A percentile compares a stretch with the other conserved stretches of the same genome.
Conservation (phyloP, 78 protist genomes). For the Dictyostelium citrinum region DNA sequence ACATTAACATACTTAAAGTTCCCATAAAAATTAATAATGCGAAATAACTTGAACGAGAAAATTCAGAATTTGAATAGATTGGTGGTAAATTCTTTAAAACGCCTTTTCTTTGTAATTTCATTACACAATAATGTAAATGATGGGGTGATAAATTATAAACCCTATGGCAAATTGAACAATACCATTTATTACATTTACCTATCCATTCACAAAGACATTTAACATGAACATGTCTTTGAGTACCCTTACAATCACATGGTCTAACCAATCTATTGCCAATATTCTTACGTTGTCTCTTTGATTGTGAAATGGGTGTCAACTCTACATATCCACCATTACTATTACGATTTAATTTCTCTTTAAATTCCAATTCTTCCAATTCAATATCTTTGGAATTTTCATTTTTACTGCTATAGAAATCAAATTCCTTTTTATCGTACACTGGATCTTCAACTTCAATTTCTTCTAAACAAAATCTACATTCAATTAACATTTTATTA, state of each 20-base stretch:
- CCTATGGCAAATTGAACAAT: constrained; percentile 57
- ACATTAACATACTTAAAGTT: constrained; percentile 55
- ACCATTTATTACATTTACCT: constrained; percentile 67
- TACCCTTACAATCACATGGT: constrained; percentile 74
- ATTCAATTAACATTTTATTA: constrained; percentile 57
- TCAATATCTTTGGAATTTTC: background rate
- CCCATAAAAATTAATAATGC: constrained; percentile 62
- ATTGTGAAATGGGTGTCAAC: constrained; percentile 16
- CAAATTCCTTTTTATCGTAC: background rate
- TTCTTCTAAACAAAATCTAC: constrained; percentile 78
- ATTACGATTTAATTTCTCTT: background rate
- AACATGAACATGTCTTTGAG: constrained; percentile 63
- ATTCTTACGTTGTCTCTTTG: constrained; percentile 45
- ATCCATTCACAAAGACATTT: constrained; percentile 78
- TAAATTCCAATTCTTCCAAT: background rate
- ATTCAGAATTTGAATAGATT: constrained; percentile 24
- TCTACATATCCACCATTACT: constrained; percentile 4
- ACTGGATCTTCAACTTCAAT: constrained; percentile 20
- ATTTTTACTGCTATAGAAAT: background rate
- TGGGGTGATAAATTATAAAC: constrained; percentile 69
- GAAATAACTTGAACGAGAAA: constrained; percentile 63
- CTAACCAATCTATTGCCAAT: constrained; percentile 51
- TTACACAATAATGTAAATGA: constrained; percentile 59
- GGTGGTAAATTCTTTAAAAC: constrained; percentile 62
- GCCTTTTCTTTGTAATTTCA: constrained; percentile 48